phyloP scores from a whole-genome alignment of 2,329 filamentous ascomycete species.

The Thielaviopsis euricoi region DNA sequence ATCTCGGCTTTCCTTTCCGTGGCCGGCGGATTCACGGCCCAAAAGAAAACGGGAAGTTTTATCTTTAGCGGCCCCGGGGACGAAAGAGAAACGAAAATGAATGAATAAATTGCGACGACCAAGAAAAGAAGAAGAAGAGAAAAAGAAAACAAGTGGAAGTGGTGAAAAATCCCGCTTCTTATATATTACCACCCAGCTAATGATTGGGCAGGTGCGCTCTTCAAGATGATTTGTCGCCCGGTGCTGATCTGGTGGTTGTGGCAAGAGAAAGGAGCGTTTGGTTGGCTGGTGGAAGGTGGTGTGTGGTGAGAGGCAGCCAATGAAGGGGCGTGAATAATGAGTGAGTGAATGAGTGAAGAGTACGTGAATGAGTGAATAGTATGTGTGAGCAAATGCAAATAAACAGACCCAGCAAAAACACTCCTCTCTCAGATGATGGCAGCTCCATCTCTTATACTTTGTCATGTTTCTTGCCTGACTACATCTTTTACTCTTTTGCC shows the following conservation, averaged over 20 bases:
- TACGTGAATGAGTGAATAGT: neutral
- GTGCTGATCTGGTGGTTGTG: too few relatives aligned
- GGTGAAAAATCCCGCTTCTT: neutral
- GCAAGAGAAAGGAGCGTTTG: neutral
- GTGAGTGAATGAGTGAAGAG: too few relatives aligned
- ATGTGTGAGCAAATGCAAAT: too few relatives aligned
- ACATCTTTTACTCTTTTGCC: too few relatives aligned
- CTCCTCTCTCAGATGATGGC: too few relatives aligned
- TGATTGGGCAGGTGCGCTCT: neutral
- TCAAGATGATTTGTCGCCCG: neutral
- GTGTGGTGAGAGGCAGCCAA: neutral
- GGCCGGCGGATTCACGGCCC: neutral
- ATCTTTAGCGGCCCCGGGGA: slow-evolving; percentile 8
- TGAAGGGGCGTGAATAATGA: neutral
- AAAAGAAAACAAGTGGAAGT: neutral
- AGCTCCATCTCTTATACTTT: too few relatives aligned
- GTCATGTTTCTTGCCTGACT: too few relatives aligned
- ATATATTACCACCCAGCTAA: neutral
- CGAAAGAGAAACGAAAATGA: slow-evolving; percentile 21
- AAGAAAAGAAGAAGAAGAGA: neutral
- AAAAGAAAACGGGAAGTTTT: neutral
- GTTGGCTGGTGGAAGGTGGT: neutral
- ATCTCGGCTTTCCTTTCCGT: neutral
- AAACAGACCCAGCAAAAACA: too few relatives aligned
- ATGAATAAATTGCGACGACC: slow-evolving; percentile 13